phyloP scores from a whole-genome alignment of 148 eudicot species.

The Silene uniflora region DNA sequence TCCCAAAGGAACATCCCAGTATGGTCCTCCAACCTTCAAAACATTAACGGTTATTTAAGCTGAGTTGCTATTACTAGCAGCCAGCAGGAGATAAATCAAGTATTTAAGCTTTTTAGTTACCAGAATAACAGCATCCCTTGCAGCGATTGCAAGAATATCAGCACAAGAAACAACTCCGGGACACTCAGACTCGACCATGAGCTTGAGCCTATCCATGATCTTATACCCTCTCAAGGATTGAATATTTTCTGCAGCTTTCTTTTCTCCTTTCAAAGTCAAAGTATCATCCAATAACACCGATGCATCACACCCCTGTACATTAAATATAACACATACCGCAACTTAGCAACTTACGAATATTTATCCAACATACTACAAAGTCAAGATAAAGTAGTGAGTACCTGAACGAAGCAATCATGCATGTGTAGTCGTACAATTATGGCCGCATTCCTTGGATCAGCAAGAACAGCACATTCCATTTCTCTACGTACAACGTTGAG shows the following conservation, averaged over 20 bases:
- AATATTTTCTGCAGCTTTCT: slow-evolving; percentile 53
- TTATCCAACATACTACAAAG: not conserved
- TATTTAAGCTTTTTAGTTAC: slow-evolving; percentile 27
- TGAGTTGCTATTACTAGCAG: too few relatives aligned
- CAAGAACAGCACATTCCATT: slow-evolving; percentile 86
- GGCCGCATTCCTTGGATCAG: slow-evolving; percentile 89
- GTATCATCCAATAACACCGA: slow-evolving; percentile 87
- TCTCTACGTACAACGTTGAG: slow-evolving; percentile 62
- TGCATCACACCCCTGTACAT: slow-evolving; percentile 85
- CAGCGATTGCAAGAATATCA: slow-evolving; percentile 85
- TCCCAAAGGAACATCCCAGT: slow-evolving; percentile 85
- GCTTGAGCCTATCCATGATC: slow-evolving; percentile 70
- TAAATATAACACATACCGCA: too few relatives aligned
- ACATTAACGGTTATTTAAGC: not conserved
- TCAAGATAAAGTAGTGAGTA: slow-evolving; percentile 2
- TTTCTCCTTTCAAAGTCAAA: slow-evolving; percentile 68
- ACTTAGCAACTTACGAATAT: too few relatives aligned
- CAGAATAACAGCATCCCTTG: slow-evolving; percentile 78
- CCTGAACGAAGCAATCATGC: slow-evolving; percentile 99
- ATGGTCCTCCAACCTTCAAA: slow-evolving; percentile 83
- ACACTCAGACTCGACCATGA: slow-evolving; percentile 80
- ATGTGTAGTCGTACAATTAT: slow-evolving; percentile 66
- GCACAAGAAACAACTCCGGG: slow-evolving; percentile 90
- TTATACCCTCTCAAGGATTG: slow-evolving; percentile 66
- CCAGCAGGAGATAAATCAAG: not conserved